Base-by-base conservation (phyloP, 2,329 filamentous ascomycete genomes). In the Sporothrix curviconia region DNA sequence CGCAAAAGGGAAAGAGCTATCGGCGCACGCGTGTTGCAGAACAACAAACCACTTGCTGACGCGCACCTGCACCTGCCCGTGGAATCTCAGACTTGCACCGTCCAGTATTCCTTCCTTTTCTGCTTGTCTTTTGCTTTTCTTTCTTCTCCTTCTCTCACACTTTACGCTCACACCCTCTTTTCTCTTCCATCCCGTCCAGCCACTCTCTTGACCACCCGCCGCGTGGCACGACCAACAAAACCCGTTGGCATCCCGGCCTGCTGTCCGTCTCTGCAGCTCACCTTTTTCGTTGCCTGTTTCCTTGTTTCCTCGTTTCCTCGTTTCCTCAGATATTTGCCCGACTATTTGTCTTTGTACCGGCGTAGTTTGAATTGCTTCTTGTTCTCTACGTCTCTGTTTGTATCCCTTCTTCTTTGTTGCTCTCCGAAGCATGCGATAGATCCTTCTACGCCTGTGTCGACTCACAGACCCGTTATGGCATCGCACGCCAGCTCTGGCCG, bases 381-480 rank as follows among this genome's bases (percentile, higher is more conserved):
- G n/a, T n/a, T n/a, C n/a, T n/a, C n/a, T n/a, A n/a, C n/a, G n/a
- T n/a, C n/a, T n/a, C n/a, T n/a, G n/a, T n/a, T n/a, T n/a, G n/a
- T n/a, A n/a, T n/a, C n/a, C n/a, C n/a, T n/a, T n/a, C n/a, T n/a
- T 44, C n/a, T 42, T 52, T 37, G 36, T 40, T 34, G 15, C 42
- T 57, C 14, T 44, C 22, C 36, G 49, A 53, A 60, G 15, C 46
- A 59, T 62, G 60, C 52, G 14, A 47, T 56, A 58, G 28, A 8
- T 19, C 15, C 42, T 37, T 22, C 40, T 24, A 39, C 4, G 12
- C 1, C 30, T n/a, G 34, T 25, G 17, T 14, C 12, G 44, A 39
- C 42, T 30, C 40, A 44, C 30, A 51, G 24, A 37, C 46, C n/a
- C 42, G 40, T 30, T 59, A 69, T 69, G 67, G 64, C 67, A 32